Percentiles rank a stretch among this genome's conserved stretches.
phyloP scores from a whole-genome alignment of 208 protist genomes.

The Trypanosoma grayi region DNA sequence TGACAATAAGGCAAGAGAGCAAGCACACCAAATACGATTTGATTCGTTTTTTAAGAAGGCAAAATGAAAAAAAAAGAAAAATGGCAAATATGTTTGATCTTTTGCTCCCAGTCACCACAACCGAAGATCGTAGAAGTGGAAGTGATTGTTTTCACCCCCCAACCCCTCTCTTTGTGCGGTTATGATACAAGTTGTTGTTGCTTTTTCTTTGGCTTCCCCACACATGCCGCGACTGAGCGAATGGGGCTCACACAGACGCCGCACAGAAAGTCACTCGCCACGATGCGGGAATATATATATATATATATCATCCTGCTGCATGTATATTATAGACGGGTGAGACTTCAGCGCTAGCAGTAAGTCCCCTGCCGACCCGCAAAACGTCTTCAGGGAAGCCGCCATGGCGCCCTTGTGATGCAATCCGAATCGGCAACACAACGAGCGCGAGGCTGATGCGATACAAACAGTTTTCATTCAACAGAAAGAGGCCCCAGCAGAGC shows the following conservation, averaged over 20 bases:
- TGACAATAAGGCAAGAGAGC: no score
- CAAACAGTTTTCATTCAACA: constrained; percentile 10
- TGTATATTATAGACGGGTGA: neutral
- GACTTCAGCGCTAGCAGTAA: neutral
- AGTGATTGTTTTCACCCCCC: neutral
- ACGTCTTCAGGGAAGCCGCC: neutral
- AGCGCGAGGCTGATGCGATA: constrained; percentile 17
- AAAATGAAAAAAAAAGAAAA: no score
- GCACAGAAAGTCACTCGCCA: constrained; percentile 3
- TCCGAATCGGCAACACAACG: constrained; percentile 2
- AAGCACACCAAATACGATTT: no score
- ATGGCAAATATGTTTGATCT: no score
- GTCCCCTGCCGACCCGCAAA: neutral
- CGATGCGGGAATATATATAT: constrained; percentile 1
- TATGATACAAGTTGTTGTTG: no score
- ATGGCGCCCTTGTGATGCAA: neutral
- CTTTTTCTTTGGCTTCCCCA: no score
- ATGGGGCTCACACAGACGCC: neutral
- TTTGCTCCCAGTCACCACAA: no score
- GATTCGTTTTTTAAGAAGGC: no score
- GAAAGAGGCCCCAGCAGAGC: constrained; percentile 24
- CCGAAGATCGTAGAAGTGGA: no score
- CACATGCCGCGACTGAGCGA: neutral
- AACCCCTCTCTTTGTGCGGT: no score
- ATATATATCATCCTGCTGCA: no score